A percentile compares a stretch with the other conserved stretches of the same genome.
Conservation (phyloP, 1,284 basidiomycete species). For the Golubevia sp. region DNA sequence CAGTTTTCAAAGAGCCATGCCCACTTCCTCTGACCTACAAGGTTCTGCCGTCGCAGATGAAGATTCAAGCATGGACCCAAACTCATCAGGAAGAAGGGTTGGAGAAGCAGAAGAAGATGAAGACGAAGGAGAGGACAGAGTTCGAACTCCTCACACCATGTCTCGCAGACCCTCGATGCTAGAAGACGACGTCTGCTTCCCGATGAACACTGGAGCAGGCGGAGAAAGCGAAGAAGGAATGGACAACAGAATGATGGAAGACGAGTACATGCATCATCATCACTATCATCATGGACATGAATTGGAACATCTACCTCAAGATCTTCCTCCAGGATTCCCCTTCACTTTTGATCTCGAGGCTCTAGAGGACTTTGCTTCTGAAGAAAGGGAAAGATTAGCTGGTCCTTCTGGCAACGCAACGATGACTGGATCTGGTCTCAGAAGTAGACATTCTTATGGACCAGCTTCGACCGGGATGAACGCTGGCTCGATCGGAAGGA, state of each 20-base stretch:
- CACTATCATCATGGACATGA: slow-evolving; percentile 10
- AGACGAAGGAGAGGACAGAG: slow-evolving; percentile 15
- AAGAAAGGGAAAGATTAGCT: slow-evolving; percentile 40
- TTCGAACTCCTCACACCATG: slow-evolving; percentile 13
- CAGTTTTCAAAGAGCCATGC: slow-evolving; percentile 20
- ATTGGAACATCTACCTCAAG: neutral
- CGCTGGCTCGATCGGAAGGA: no score
- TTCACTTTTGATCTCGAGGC: slow-evolving; percentile 51
- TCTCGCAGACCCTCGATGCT: slow-evolving; percentile 28
- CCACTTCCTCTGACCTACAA: slow-evolving; percentile 13
- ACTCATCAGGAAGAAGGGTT: slow-evolving; percentile 10
- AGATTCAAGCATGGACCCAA: slow-evolving; percentile 4
- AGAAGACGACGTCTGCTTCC: slow-evolving; percentile 60
- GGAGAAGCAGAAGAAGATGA: slow-evolving; percentile 3
- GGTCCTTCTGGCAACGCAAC: neutral
- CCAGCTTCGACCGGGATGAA: no score
- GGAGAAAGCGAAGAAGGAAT: neutral
- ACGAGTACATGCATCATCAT: slow-evolving; percentile 4
- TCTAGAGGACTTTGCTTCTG: slow-evolving; percentile 46
- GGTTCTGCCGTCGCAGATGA: slow-evolving; percentile 23
- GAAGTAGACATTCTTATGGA: no score
- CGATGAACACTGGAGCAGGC: slow-evolving; percentile 19
- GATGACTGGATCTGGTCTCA: no score
- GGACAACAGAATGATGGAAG: slow-evolving; percentile 1
- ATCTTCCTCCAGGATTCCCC: slow-evolving; percentile 42